Base-by-base conservation (phyloP, 2,329 filamentous ascomycete species). In the Fusarium newnesense region DNA sequence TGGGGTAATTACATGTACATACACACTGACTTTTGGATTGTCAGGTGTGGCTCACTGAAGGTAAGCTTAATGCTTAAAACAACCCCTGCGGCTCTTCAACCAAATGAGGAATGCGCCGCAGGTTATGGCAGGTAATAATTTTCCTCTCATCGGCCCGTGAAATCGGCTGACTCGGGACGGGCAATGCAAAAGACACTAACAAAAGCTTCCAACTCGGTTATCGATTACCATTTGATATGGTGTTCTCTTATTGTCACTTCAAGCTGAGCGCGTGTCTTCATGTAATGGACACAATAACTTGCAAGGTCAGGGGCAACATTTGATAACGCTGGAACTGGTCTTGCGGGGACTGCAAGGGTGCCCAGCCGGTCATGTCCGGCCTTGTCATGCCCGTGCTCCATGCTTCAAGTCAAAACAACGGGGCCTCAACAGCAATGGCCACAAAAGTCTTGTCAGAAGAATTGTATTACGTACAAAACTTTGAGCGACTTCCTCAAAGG, bases 381-480 rank as follows among this genome's bases (percentile, higher is more conserved):
- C 52, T 71, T 61, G 40, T 50, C 39, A 15, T 46, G 28, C 37
- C 67, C 32, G 28, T 72, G 59, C 58, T 61, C 32, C 40, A 53
- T 71, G 62, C 52, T 65, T 53, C 40, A 67, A 63, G 59, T 43
- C 60, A 70, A 73, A 74, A 64, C 44, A 74, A 67, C 60, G 62
- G 70, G 60, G 32, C 58, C 59, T 37, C 40, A 73, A 34, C 62
- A 61, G 43, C 52, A 58, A 37, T 60, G 52, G 46, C 70, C 72
- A 72, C 72, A 60, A 46, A 60, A 53, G 43, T 26, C 60, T 68
- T 66, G 32, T 43, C 59, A 57, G 40, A 58, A 46, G 65, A 49
- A 75, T 75, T 68, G 28, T 54, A 72, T 77, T 77, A 77, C 75
- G 75, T 77, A 77, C 75, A 77, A 76, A 64, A 50, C 52, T 53